Conservation (phyloP, 257 asterid species). For the Gynochthodes officinalis region DNA sequence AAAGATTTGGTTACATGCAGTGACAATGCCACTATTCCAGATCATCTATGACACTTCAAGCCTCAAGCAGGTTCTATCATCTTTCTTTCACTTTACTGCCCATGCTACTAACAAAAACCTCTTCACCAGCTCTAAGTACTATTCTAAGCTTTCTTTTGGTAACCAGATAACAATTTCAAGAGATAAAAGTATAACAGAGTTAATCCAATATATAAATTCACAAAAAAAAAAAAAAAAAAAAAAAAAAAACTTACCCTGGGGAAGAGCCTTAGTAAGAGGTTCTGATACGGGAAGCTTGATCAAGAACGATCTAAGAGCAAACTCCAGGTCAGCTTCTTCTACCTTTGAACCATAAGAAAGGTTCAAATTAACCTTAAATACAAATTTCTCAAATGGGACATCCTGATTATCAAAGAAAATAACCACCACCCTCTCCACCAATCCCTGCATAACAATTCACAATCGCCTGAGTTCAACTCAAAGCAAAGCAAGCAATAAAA, state of each 20-base stretch:
- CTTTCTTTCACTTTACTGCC: background rate
- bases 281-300: constrained; percentile 76
- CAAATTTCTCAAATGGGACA: constrained; percentile 76
- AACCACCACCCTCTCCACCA: constrained; percentile 87
- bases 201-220: background rate
- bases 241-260: constrained; percentile 44
- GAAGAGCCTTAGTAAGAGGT: constrained; percentile 60
- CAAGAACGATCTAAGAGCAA: constrained; percentile 77
- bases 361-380: constrained; percentile 71
- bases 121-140: background rate
- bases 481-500: background rate
- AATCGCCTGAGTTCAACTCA: constrained; percentile 1
- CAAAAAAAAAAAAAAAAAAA: background rate
- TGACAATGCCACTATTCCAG: background rate
- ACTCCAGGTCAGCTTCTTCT: constrained; percentile 64
- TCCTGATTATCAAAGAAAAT: constrained; percentile 51
- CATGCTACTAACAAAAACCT: background rate
- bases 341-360: constrained; percentile 55
- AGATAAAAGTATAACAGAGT: too few species aligned
- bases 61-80: background rate
- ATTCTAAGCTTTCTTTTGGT: background rate
- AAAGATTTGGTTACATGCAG: background rate
- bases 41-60: background rate
- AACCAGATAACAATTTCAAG: background rate
- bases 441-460: constrained; percentile 42